Percentiles rank a stretch among this genome's conserved stretches.
Conservation (phyloP, 257 asterid genomes). For the Solanum pinnatisectum region DNA sequence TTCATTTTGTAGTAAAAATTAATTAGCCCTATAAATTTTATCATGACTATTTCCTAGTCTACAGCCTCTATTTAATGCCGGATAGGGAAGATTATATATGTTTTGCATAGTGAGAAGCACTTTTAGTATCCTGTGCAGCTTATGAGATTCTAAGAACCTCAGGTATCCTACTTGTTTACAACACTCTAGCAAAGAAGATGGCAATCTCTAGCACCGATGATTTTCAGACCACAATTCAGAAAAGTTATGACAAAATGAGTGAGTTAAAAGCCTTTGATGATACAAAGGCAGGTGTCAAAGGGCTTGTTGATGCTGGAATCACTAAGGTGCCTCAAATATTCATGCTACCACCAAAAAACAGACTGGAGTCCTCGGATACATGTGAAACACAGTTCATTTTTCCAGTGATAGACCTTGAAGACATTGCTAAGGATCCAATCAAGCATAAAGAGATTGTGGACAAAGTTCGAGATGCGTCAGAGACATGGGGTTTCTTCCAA, state of each 20-base stretch:
- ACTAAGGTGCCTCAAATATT: constrained; percentile 37
- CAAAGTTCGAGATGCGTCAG: too few relatives aligned
- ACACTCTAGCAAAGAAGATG: not conserved
- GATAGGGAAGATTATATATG: not conserved
- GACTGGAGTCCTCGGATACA: not conserved
- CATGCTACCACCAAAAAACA: constrained; percentile 8
- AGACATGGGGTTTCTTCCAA: too few relatives aligned
- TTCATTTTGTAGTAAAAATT: too few relatives aligned
- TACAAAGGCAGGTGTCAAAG: constrained; percentile 56
- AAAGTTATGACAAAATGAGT: constrained; percentile 15
- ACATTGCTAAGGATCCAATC: not conserved
- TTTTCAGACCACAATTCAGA: not conserved
- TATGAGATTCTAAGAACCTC: not conserved
- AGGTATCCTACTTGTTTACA: not conserved
- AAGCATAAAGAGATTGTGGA: constrained; percentile 19
- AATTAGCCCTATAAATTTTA: too few relatives aligned
- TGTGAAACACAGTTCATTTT: constrained; percentile 11
- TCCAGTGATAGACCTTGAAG: constrained; percentile 50
- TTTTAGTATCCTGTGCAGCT: not conserved
- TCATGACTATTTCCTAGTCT: not conserved
- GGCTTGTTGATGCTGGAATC: constrained; percentile 43
- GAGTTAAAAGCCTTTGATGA: constrained; percentile 47
- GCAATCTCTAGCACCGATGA: not conserved
- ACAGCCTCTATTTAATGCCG: too few relatives aligned
- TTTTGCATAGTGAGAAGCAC: not conserved